Evolutionary conservation across 768 basidiomycete species (phyloP).

Genomic region (Chiua virens): DNA sequence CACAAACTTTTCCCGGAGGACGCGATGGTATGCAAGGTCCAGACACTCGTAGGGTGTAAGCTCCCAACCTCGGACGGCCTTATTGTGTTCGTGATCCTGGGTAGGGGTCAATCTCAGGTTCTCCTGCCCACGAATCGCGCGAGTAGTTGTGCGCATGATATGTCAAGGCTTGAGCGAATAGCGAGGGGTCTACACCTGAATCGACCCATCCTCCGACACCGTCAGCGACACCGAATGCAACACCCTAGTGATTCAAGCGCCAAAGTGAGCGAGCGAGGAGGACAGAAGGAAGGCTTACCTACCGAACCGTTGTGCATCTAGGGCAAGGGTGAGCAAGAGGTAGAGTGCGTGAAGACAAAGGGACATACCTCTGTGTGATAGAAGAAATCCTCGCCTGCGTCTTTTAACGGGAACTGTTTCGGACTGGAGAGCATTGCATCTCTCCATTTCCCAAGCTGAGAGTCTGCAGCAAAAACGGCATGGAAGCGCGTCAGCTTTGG

Average conservation of each 20-base stretch:
- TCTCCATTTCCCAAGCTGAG: slow-evolving; percentile 66
- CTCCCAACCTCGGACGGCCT: slow-evolving; percentile 67
- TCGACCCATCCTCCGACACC: slow-evolving; percentile 93
- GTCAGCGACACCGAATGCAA: slow-evolving; percentile 85
- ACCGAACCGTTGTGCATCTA: slow-evolving; percentile 83
- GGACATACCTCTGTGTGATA: slow-evolving; percentile 66
- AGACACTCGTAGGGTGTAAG: slow-evolving; percentile 70
- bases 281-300: slow-evolving; percentile 34
- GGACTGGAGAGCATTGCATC: slow-evolving; percentile 56
- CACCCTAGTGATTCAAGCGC: slow-evolving; percentile 45
- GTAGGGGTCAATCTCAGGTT: slow-evolving; percentile 80
- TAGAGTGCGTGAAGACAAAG: not conserved
- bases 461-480: slow-evolving; percentile 56
- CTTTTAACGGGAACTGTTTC: slow-evolving; percentile 37
- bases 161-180: slow-evolving; percentile 92
- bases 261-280: slow-evolving; percentile 25
- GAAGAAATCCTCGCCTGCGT: slow-evolving; percentile 63
- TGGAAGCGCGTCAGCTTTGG: slow-evolving; percentile 34
- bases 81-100: slow-evolving; percentile 65
- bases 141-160: slow-evolving; percentile 78
- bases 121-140: slow-evolving; percentile 74
- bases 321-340: slow-evolving; percentile 3
- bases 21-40: slow-evolving; percentile 68
- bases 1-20: slow-evolving; percentile 66
- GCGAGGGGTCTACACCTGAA: slow-evolving; percentile 79